These are phyloP conservation scores for Diaporthe citrichinensis DNA, from an alignment of 2,329 filamentous ascomycete species.

Conservation along the genomic window DNA sequence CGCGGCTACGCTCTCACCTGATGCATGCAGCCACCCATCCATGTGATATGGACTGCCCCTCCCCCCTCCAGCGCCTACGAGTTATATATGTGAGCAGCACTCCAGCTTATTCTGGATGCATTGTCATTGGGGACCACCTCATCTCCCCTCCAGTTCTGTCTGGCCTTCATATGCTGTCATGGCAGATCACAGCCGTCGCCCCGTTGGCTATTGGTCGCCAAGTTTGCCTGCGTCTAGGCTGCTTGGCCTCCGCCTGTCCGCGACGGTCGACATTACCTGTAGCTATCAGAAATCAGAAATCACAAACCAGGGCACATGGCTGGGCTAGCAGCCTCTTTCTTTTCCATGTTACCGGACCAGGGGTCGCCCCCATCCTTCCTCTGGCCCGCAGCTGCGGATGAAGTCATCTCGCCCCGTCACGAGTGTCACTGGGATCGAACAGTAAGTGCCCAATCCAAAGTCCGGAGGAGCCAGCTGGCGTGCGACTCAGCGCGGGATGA, in stretches of 20 bases:
- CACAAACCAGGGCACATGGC: constrained; percentile 12
- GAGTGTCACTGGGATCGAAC: not conserved
- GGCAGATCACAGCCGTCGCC: not conserved
- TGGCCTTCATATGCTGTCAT: not conserved
- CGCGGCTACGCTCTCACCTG: not conserved
- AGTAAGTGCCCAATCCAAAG: not conserved
- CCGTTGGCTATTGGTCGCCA: constrained; percentile 10
- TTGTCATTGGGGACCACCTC: not conserved
- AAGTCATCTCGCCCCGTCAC: constrained; percentile 10
- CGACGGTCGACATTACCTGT: constrained; percentile 4
- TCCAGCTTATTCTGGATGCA: not conserved
- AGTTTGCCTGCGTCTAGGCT: not conserved
- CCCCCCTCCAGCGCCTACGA: not conserved
- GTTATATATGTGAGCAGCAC: not conserved
- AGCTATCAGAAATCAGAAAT: constrained; percentile 21
- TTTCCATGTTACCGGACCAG: constrained; percentile 15
- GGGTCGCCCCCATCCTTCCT: not conserved
- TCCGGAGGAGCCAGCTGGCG: constrained; percentile 11
- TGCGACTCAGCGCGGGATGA: constrained; percentile 31
- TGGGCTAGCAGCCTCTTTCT: not conserved
- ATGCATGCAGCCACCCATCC: not conserved
- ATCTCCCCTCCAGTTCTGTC: not conserved
- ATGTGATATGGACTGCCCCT: constrained; percentile 5
- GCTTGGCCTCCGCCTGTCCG: constrained; percentile 28
- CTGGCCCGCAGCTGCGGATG: constrained; percentile 27